Conservation (phyloP, 345 rosid species). For the Eucalyptus victrix region DNA sequence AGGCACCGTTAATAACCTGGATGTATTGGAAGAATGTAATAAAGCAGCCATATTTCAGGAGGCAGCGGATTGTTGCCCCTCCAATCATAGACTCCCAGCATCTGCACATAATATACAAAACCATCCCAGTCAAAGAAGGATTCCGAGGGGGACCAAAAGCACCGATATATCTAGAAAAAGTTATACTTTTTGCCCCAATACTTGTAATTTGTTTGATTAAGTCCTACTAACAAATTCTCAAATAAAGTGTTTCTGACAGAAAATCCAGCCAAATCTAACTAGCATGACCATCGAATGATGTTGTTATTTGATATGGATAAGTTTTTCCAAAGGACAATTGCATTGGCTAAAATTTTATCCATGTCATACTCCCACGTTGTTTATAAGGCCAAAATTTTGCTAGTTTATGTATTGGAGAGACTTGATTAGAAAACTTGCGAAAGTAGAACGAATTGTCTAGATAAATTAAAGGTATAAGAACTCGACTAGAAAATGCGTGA, state of each 20-base stretch:
- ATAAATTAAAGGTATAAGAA: background rate
- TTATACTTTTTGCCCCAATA: background rate
- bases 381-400: background rate
- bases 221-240: too few relatives aligned
- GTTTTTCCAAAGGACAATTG: background rate
- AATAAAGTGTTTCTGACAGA: background rate
- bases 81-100: constrained; percentile 39
- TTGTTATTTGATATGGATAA: background rate
- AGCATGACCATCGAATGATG: background rate
- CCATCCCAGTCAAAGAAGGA: background rate
- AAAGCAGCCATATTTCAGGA: constrained; percentile 64
- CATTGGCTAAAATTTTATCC: background rate
- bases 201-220: too few relatives aligned
- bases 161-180: background rate
- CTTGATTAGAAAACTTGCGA: too few relatives aligned
- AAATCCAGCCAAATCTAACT: background rate
- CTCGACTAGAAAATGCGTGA: too few relatives aligned
- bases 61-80: constrained; percentile 53
- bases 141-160: background rate
- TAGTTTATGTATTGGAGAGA: background rate
- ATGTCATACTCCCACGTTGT: background rate
- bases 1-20: constrained; percentile 17
- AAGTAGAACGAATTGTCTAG: too few relatives aligned
- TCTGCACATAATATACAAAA: too few relatives aligned
- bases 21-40: constrained; percentile 29